These are phyloP conservation scores for Rhipidocladum racemiflorum DNA, from an alignment of 176 grass and related monocot species.

Conservation along the genomic window DNA sequence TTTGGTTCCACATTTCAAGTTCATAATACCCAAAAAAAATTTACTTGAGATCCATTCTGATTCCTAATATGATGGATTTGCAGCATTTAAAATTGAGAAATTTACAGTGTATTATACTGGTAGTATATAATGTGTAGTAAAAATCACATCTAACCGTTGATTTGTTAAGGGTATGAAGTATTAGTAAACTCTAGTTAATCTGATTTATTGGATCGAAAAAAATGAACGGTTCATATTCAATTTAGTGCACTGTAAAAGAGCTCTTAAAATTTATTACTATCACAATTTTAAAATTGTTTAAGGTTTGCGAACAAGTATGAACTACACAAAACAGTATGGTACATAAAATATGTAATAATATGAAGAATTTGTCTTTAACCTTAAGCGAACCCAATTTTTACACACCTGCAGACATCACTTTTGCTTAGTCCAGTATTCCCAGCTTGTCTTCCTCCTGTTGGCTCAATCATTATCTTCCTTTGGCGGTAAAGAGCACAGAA, in stretches of 20 bases:
- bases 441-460: no score
- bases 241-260: no score
- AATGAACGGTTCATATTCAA: no score
- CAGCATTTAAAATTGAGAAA: background rate
- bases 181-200: no score
- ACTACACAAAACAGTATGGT: background rate
- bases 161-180: no score
- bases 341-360: background rate
- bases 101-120: no score
- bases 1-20: no score
- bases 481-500: conserved; percentile 32
- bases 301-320: background rate
- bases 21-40: background rate
- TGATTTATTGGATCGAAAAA: no score
- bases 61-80: background rate
- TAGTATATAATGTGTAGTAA: no score
- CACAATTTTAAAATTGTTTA: background rate
- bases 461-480: background rate
- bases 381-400: conserved; percentile 14
- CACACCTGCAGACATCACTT: background rate
- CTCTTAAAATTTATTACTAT: background rate
- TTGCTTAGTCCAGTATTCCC: background rate
- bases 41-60: background rate
- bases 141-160: no score
- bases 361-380: background rate